phyloP scores from a whole-genome alignment of 2,329 filamentous ascomycete species.

The Pseudogymnoascus sp. region DNA sequence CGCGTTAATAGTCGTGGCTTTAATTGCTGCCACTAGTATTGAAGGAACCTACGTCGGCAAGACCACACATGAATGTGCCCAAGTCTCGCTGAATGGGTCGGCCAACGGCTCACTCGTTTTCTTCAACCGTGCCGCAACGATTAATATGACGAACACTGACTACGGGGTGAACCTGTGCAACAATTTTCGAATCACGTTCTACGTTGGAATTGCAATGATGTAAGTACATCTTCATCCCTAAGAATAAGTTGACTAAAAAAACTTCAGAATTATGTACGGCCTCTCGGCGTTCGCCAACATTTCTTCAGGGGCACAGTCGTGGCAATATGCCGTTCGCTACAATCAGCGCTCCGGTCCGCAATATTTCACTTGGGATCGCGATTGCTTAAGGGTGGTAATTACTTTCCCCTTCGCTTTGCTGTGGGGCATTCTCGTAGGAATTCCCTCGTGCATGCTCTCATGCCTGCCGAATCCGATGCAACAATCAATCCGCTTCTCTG shows the following conservation, averaged over 20 bases:
- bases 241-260: not conserved
- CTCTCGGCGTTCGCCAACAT: not conserved
- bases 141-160: not conserved
- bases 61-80: not conserved
- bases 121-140: not conserved
- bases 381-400: not conserved
- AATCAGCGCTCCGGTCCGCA: too few species aligned
- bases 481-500: not conserved
- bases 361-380: too few species aligned
- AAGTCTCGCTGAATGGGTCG: not conserved
- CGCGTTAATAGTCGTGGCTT: not conserved
- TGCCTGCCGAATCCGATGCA: not conserved
- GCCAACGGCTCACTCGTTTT: not conserved
- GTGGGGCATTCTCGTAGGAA: not conserved
- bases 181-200: not conserved
- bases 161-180: not conserved
- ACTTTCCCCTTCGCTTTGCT: not conserved
- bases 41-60: not conserved
- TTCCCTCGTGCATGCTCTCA: not conserved
- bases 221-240: not conserved
- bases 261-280: not conserved
- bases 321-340: not conserved
- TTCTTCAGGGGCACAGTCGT: not conserved
- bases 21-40: not conserved
- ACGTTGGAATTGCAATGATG: not conserved